A percentile compares a stretch with the other conserved stretches of the same genome.
These are phyloP conservation scores for Leccinellum rugosiceps DNA, from an alignment of 768 basidiomycete genomes.

Conservation along the genomic window DNA sequence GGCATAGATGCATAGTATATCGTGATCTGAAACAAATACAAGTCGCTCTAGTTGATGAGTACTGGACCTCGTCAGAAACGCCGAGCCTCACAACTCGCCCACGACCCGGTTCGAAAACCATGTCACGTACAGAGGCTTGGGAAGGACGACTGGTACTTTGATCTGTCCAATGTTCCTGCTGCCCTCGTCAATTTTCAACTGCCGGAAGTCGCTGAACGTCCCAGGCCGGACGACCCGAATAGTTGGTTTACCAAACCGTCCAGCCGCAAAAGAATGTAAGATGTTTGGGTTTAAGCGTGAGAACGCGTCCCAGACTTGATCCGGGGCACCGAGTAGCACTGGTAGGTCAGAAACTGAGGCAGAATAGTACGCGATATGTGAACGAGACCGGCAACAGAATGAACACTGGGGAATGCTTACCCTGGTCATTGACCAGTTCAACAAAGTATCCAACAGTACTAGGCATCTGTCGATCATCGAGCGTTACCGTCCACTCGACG, in stretches of 20 bases:
- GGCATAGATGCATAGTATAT: too few relatives aligned
- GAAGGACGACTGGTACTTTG: not conserved
- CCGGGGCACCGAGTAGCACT: not conserved
- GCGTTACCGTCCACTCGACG: not conserved
- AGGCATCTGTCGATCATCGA: not conserved
- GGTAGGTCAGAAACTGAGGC: not conserved
- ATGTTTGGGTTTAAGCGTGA: too few relatives aligned
- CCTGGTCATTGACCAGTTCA: not conserved
- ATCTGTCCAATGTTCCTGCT: not conserved
- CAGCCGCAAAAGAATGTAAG: too few relatives aligned
- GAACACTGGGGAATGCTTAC: not conserved
- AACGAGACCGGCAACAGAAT: not conserved
- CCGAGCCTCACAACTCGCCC: not conserved
- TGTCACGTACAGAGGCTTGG: not conserved
- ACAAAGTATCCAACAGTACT: not conserved
- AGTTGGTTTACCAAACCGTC: not conserved
- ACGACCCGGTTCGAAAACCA: not conserved
- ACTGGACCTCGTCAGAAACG: too few relatives aligned
- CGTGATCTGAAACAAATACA: too few relatives aligned
- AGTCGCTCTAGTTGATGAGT: too few relatives aligned
- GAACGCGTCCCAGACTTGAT: not conserved
- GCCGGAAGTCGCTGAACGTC: not conserved
- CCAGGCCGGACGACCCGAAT: not conserved
- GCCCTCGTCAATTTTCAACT: not conserved
- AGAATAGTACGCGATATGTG: not conserved